Evolutionary conservation across 1,139 yeast genomes (phyloP), one percentile per base, ranked within the genome.

Genomic region (Yamadazyma buinensis): DNA sequence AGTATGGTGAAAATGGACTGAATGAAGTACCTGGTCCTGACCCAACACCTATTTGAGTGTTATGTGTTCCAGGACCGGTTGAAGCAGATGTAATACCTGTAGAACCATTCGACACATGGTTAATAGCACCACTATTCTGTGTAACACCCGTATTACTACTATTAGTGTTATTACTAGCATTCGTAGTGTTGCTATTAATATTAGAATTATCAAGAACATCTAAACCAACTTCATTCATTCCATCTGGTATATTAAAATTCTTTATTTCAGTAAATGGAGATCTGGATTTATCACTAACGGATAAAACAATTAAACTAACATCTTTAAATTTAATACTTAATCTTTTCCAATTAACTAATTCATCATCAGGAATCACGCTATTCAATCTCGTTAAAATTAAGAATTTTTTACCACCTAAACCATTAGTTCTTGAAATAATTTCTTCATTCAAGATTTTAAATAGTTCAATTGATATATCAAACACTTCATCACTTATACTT

Each of bases 351-450:
- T 82, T 86, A 33, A 82, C 68, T 35, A 84, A 59, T 49, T 84
- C 94, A 52, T 83, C 92, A 54, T 84, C 94, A 0, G 90, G 87
- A 28, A 84, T 75, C 36, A 82, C 74, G 43, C 84, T 83, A 48
- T 79, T 80, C 35, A 82, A 59, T 47, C 94, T 67, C 0, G 92
- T 81, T 34, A 84, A 59, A 2, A 84, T 80, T 44, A 84, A 62
- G 44, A 77, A 82, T 31, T 77, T 75, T 55, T 75, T 77, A 0
- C 84, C 84, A 11, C 68, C 62, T 20, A 59, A 45, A 2, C 63
- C 62, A 23, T 61, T 51, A 7, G 63, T 52, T 26, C 55, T 52
- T 29, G 54, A 55, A 33, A 58, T 53, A 26, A 55, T 47, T 29
- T 65, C 70, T 9, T 64, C 65, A 29, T 57, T 59, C 33, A 69